Evolutionary conservation across 2,329 filamentous ascomycete genomes (phyloP).

Genomic region (Neonectria coccinea): DNA sequence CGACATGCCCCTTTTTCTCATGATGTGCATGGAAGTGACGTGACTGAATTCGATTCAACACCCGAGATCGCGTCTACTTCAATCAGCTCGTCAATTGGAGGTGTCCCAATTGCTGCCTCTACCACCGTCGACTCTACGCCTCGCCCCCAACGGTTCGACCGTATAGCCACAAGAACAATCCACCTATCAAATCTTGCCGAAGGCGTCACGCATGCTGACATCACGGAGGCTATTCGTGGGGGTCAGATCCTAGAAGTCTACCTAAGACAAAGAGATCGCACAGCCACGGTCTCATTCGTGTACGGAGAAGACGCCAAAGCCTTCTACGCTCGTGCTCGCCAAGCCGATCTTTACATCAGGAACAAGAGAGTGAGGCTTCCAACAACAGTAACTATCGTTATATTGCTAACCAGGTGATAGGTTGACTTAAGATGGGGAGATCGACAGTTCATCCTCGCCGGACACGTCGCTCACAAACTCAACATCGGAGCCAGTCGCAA

Average conservation of each 20-base stretch:
- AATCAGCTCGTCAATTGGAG: slow-evolving; percentile 7
- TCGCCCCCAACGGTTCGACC: slow-evolving; percentile 41
- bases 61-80: neutral
- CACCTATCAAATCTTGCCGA: slow-evolving; percentile 72
- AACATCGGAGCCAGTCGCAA: slow-evolving; percentile 77
- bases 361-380: slow-evolving; percentile 70
- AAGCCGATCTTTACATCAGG: slow-evolving; percentile 75
- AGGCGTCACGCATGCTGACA: slow-evolving; percentile 72
- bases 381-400: too few species aligned
- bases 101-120: neutral
- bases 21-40: neutral
- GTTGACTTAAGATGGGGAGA: slow-evolving; percentile 77
- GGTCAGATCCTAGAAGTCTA: slow-evolving; percentile 78
- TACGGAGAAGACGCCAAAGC: slow-evolving; percentile 70
- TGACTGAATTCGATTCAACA: neutral
- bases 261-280: slow-evolving; percentile 68
- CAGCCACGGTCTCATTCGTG: slow-evolving; percentile 77
- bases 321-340: slow-evolving; percentile 74
- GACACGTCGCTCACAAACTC: slow-evolving; percentile 74
- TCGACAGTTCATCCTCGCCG: slow-evolving; percentile 74
- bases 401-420: slow-evolving; percentile 55
- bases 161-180: slow-evolving; percentile 66
- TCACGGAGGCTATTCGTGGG: slow-evolving; percentile 74
- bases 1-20: neutral
- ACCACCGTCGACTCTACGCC: neutral